Evolutionary conservation across 2,329 filamentous ascomycete genomes (phyloP).

Genomic region (Nemania abortiva): DNA sequence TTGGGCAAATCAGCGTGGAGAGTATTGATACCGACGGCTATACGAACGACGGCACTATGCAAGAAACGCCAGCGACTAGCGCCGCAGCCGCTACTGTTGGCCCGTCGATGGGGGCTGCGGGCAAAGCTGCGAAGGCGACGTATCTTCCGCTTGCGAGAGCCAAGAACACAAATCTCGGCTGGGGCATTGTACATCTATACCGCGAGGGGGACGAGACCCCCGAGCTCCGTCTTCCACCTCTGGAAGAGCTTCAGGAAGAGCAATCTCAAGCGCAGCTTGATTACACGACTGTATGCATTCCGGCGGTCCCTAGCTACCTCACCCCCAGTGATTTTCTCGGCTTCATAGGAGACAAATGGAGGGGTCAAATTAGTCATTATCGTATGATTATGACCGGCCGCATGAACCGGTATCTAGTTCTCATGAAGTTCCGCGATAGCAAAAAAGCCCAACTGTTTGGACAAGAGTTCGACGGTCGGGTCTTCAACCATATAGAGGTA

Average conservation of each 20-base stretch:
- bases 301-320: conserved; percentile 94
- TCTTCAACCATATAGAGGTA: conserved; percentile 93
- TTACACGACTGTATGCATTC: conserved; percentile 90
- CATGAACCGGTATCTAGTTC: conserved; percentile 91
- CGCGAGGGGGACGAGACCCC: conserved; percentile 83
- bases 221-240: conserved; percentile 57
- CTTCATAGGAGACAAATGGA: conserved; percentile 89
- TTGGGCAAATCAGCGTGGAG: conserved; percentile 81
- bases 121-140: conserved; percentile 83
- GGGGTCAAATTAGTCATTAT: conserved; percentile 90
- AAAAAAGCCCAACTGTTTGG: conserved; percentile 83
- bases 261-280: conserved; percentile 58
- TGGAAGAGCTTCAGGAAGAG: conserved; percentile 49
- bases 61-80: conserved; percentile 53
- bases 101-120: conserved; percentile 68
- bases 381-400: conserved; percentile 91
- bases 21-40: conserved; percentile 77
- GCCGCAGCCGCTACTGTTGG: conserved; percentile 66
- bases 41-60: conserved; percentile 49
- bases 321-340: conserved; percentile 90
- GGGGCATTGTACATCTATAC: conserved; percentile 95
- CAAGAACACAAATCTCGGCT: conserved; percentile 82
- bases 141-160: conserved; percentile 76
- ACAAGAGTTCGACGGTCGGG: conserved; percentile 88
- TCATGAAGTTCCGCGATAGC: conserved; percentile 90